Evolutionary conservation across 2,329 filamentous ascomycete species (phyloP), one percentile per base, ranked within the genome.

Genomic region (Colletotrichum kahawae): DNA sequence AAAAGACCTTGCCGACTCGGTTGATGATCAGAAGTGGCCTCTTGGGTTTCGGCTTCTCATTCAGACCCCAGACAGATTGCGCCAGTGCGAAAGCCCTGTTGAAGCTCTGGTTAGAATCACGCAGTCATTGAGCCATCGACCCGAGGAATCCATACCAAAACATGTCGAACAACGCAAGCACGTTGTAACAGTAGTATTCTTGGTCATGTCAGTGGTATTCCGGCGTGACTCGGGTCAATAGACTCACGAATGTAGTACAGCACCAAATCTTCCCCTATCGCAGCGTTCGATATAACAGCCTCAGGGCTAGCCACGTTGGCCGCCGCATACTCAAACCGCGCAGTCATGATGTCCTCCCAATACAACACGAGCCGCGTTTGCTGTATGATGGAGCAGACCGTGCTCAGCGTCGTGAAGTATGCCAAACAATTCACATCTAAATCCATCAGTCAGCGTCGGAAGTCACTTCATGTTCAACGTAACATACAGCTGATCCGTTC

Each of bases 1-100:
- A 69, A 18, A 74, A 59, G 2, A 71, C 7, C 18, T 74, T 71
- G 2, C 60, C 60, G 6, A 36, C 21, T 34, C 29, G 60, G 51
- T 71, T 74, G 36, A 72, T 62, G 51, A 65, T 66, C 13, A 57
- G 34, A 38, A 76, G 64, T 7, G 31, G 51, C 5, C 56, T 16
- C 65, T 73, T 66, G 43, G 73, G 54, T 3, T 34, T 60, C 7
- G 70, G 43, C 24, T 43, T 54, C 10, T 65, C 59, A 27, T 65
- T 67, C 4, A 72, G 34, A 2, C 70, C 63, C 36, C 60, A 76
- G 18, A 76, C 62, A 1, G 73, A 76, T 10, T 73, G 73, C 13
- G 70, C 73, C 4, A 76, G 3, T 36, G 56, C 56, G 31, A 70
- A 62, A 0, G 67, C 34, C 67, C 67, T 70, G 1, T 31, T 18